Evolutionary conservation across 2,329 filamentous ascomycete genomes (phyloP), one percentile per base, ranked within the genome.

Genomic region (Rutstroemia sydowiana): DNA sequence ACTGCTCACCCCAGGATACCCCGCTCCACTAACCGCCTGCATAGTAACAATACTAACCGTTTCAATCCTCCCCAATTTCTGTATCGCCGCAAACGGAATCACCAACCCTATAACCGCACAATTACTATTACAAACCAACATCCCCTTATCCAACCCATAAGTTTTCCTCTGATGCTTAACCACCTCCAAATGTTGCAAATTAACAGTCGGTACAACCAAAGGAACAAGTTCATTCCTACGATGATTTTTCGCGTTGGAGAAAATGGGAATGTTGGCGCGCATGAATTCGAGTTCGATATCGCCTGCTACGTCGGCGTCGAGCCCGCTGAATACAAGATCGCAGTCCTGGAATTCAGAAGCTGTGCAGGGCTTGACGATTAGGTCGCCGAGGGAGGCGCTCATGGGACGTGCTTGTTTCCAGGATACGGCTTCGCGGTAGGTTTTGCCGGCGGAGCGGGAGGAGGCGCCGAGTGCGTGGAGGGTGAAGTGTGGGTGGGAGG

Each of bases 241-340:
- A 78, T 95, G 89, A 79, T 96, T 97, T 73, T 96, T 96, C 47
- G 93, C 91, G 70, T 97, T 98, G 64, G 90, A 95, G 75, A 98
- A 97, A 68, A 96, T 87, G 64, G 88, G 83, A n/a, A n/a, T n/a
- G n/a, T n/a, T n/a, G n/a, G n/a, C n/a, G n/a, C n/a, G n/a, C n/a
- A n/a, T n/a, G n/a, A n/a, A n/a, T n/a, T n/a, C n/a, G n/a, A n/a
- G n/a, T n/a, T 89, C 90, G 66, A 95, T 86, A 23, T 95, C 87
- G 48, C 90, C 90, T 36, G 93, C 93, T 51, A 96, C 86, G 72
- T 95, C 89, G 58, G 88, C 85, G 73, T 97, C 92, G 56, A 97
- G 75, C 3, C 93, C 93, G 56, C 86, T 92, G 70, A 97, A 97
- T 55, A 97, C 82, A 58, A 98, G 75, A 62, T 97, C 92, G 70